phyloP scores from a whole-genome alignment of 495 filamentous ascomycete species.

The Aspergillus campestris region DNA sequence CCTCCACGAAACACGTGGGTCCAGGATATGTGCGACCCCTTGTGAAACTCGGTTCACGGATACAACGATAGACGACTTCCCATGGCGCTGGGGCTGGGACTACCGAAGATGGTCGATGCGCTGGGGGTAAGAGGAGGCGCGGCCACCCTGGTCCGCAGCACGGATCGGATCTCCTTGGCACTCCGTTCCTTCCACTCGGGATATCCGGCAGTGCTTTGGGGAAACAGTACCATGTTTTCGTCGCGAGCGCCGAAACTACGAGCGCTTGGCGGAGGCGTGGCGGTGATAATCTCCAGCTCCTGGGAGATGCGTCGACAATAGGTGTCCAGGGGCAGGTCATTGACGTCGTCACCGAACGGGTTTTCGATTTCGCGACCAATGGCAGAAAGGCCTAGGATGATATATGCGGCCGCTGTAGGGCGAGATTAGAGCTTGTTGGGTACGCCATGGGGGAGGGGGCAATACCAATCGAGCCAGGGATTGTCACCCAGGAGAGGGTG shows the following conservation, averaged over 20 bases:
- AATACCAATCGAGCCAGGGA: slow-evolving; percentile 70
- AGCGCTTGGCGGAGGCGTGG: slow-evolving; percentile 44
- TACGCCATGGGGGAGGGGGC: background rate
- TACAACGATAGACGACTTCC: too few relatives aligned
- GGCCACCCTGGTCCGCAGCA: slow-evolving; percentile 40
- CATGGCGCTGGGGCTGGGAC: too few relatives aligned
- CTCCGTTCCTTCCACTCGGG: slow-evolving; percentile 52
- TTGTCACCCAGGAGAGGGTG: slow-evolving; percentile 61
- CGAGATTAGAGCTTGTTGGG: background rate
- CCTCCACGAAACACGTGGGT: too few relatives aligned
- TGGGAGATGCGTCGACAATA: slow-evolving; percentile 64
- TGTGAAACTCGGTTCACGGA: too few relatives aligned
- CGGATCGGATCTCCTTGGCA: slow-evolving; percentile 50
- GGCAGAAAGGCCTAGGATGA: slow-evolving; percentile 80
- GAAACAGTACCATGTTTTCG: slow-evolving; percentile 60
- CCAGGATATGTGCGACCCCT: too few relatives aligned
- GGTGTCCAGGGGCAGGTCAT: slow-evolving; percentile 71
- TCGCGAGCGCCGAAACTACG: slow-evolving; percentile 48
- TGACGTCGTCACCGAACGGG: slow-evolving; percentile 80
- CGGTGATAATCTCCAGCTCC: slow-evolving; percentile 68
- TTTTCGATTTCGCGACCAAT: slow-evolving; percentile 86
- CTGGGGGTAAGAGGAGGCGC: background rate
- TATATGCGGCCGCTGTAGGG: slow-evolving; percentile 61
- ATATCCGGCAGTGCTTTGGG: slow-evolving; percentile 51
- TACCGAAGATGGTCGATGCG: too few relatives aligned